phyloP scores from a whole-genome alignment of 768 basidiomycete genomes.

The Calocybe indica region DNA sequence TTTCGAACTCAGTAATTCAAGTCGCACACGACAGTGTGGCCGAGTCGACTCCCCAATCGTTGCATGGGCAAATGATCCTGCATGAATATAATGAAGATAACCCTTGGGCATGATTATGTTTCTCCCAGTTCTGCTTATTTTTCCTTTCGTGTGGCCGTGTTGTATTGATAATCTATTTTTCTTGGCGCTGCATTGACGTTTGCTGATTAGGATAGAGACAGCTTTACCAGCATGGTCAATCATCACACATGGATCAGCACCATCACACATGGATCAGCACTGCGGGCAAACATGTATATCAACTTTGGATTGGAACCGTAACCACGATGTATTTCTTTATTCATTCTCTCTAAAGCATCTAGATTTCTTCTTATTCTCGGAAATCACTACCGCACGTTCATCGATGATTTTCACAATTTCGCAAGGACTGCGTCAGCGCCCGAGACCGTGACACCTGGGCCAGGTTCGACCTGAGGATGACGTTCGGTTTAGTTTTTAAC shows the following conservation, averaged over 20 bases:
- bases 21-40: constrained; percentile 20
- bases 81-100: constrained; percentile 41
- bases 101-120: constrained; percentile 46
- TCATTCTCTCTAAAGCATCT: too few species aligned
- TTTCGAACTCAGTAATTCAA: too few species aligned
- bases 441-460: constrained; percentile 46
- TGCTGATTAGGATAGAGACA: neutral
- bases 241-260: constrained; percentile 1
- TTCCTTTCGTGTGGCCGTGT: constrained; percentile 7
- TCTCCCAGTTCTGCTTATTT: constrained; percentile 6
- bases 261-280: constrained; percentile 1
- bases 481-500: constrained; percentile 8
- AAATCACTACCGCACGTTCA: neutral
- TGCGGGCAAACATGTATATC: neutral
- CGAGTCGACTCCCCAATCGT: constrained; percentile 36
- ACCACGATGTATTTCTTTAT: constrained; percentile 5
- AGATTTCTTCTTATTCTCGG: too few species aligned
- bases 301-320: neutral
- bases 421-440: constrained; percentile 55
- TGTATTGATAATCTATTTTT: constrained; percentile 7
- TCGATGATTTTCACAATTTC: constrained; percentile 23
- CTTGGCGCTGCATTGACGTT: neutral
- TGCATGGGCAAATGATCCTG: constrained; percentile 30
- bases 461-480: constrained; percentile 40
- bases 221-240: neutral